phyloP scores from a whole-genome alignment of 371 early-diverging fungal genomes.

The Mortierella sp. region DNA sequence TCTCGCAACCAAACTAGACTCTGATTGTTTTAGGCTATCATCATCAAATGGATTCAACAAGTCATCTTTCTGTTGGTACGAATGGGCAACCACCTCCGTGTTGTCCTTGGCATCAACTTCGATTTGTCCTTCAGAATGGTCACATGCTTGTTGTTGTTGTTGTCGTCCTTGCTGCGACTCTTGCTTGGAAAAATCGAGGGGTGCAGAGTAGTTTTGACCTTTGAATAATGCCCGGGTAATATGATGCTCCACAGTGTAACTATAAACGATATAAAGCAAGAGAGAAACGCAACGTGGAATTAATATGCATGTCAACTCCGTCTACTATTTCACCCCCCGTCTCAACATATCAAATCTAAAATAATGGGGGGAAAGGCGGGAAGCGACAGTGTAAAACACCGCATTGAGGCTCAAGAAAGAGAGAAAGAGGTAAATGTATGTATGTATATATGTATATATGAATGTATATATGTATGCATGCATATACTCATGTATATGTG shows the following conservation, averaged over 20 bases:
- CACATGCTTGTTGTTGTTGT: constrained; percentile 4
- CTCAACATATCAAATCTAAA: background rate
- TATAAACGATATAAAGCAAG: constrained; percentile 7
- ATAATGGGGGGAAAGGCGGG: background rate
- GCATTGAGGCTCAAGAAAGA: too few relatives aligned
- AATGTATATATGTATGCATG: too few relatives aligned
- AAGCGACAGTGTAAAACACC: too few relatives aligned
- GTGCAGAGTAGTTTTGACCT: constrained; percentile 56
- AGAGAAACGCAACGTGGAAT: constrained; percentile 20
- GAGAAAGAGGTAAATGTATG: too few relatives aligned
- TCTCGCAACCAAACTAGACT: background rate
- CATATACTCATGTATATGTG: too few relatives aligned
- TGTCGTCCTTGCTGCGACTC: background rate
- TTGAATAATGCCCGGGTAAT: constrained; percentile 44
- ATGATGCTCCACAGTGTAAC: constrained; percentile 52
- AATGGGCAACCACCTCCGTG: background rate
- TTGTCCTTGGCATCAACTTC: background rate
- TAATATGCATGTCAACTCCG: constrained; percentile 13
- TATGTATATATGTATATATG: too few relatives aligned
- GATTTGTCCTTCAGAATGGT: background rate
- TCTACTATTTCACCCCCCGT: background rate
- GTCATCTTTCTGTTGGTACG: background rate
- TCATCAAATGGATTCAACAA: too few relatives aligned
- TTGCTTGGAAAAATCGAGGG: constrained; percentile 45
- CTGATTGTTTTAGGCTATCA: too few relatives aligned